Base-by-base conservation (phyloP, 352 stramenopile genomes). In the Globisporangium okanoganense region DNA sequence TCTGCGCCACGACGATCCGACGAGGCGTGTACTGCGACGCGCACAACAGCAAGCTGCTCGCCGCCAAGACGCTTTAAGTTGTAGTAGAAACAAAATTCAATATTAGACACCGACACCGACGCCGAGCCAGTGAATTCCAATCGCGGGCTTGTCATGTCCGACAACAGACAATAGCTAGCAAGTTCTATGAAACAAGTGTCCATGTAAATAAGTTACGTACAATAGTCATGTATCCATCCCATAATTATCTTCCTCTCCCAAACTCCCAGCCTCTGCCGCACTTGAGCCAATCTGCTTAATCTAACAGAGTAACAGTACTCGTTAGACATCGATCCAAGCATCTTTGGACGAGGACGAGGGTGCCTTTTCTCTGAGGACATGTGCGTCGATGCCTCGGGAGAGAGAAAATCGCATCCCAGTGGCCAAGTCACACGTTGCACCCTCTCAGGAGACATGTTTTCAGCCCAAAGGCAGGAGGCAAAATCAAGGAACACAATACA, bases 1-100 rank as follows among this genome's bases (percentile, higher is more conserved):
- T 78, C 63, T 92, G 83, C 70, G 69, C 80, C n/a, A 78, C 71
- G 40, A 90, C 72, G 36, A 88, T 89, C 51, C 80, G 82, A 33
- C 72, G 82, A 36, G 80, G 82, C 20, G 72, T 71, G 14, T 87
- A 74, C 63, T 92, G 82, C 55, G 79, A 89, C 40, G 38, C 67
- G 49, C 76, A 85, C 63, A 78, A 73, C 45, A 65, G 65, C 57
- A 76, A 77, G 38, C 25, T 66, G 25, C 53, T 24, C 22, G 64
- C 41, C 31, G 62, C 62, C 49, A 58, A 51, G 57, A n/a, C n/a
- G n/a, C 27, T 49, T 24, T 56, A 48, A 44, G 9, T 67, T 56
- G 62, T 48, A 55, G 41, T 43, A 67, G 22, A 47, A 45, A 53
- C 25, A n/a, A n/a, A n/a, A n/a, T n/a, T 18, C n/a, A 54, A 24